phyloP scores from a whole-genome alignment of 2,329 filamentous ascomycete species.

The Metarhizium guizhouense region DNA sequence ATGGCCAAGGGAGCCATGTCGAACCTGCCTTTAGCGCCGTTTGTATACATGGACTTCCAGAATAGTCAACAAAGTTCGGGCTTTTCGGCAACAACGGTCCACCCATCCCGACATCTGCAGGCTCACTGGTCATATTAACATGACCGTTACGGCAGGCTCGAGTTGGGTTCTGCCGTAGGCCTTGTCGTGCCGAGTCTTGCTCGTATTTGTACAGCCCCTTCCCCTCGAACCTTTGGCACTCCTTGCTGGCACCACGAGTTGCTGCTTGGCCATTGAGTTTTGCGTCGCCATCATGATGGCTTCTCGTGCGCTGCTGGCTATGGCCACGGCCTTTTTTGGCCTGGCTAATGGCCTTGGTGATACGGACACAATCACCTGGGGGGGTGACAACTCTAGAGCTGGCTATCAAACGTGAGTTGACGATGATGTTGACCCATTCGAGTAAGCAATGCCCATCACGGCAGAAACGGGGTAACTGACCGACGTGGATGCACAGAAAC shows the following conservation, averaged over 20 bases:
- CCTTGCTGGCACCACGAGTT: neutral
- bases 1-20: slow-evolving; percentile 2
- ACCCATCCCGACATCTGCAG: neutral
- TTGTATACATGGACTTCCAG: neutral
- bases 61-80: neutral
- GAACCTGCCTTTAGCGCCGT: neutral
- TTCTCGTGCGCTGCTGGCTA: slow-evolving; percentile 18
- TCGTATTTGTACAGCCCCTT: neutral
- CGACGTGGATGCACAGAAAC: slow-evolving; percentile 25
- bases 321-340: slow-evolving; percentile 24
- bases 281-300: slow-evolving; percentile 14
- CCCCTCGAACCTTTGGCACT: neutral
- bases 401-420: slow-evolving; percentile 43
- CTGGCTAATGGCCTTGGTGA: slow-evolving; percentile 26
- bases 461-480: neutral
- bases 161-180: neutral
- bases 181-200: neutral
- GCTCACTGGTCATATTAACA: neutral
- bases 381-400: slow-evolving; percentile 44
- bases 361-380: slow-evolving; percentile 53
- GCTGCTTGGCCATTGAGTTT: neutral
- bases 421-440: neutral
- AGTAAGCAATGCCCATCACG: neutral
- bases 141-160: neutral
- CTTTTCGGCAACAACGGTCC: neutral